Base-by-base conservation (phyloP, 1,284 basidiomycete genomes). In the Ceratobasidium sp. region DNA sequence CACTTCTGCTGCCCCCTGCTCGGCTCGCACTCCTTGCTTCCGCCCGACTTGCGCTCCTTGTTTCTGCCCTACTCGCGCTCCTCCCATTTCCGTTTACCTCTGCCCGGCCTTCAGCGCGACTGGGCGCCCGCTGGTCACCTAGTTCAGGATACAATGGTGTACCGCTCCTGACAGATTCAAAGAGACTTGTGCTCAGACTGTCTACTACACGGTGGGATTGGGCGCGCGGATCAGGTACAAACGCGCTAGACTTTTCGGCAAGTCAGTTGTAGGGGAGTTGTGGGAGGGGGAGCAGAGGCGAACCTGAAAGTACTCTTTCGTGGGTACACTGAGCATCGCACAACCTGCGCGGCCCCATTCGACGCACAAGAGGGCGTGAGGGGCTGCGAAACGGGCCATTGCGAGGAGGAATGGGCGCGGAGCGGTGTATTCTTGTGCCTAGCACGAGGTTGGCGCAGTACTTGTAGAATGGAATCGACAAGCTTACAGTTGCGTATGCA, bases 301-400 rank as follows among this genome's bases (percentile, higher is more conserved):
- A 91, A 50, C 55, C 81, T 95, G 94, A 81, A 94, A 93, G 83
- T 95, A 95, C 81, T 95, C 93, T 79, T 89, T 88, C 0, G 93
- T 94, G 0, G 93, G 94, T 7, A 95, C 84, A n/a, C 92, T 93
- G 74, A 95, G 88, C 1, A 92, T 90, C 0, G 93, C 94, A 0
- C 91, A 92, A 14, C 93, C 93, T 62, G 93, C 93, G 33, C 87
- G 85, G 16, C 81, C 81, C 89, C 93, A 94, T 81, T 94, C 87
- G 5, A 91, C 92, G 38, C 95, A 88, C n/a, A 95, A 89, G 0
- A 95, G 86, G 0, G 93, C 90, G 81, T 94, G 93, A 0, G 90
- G 87, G 3, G 92, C 87, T 0, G 90, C 92, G 46, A 89, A 87
- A 14, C 89, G 87, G 0, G 90, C 89, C 71, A 94, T 85, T 0